Evolutionary conservation across 2,329 filamentous ascomycete species (phyloP).

Genomic region (Stenocarpella maydis): DNA sequence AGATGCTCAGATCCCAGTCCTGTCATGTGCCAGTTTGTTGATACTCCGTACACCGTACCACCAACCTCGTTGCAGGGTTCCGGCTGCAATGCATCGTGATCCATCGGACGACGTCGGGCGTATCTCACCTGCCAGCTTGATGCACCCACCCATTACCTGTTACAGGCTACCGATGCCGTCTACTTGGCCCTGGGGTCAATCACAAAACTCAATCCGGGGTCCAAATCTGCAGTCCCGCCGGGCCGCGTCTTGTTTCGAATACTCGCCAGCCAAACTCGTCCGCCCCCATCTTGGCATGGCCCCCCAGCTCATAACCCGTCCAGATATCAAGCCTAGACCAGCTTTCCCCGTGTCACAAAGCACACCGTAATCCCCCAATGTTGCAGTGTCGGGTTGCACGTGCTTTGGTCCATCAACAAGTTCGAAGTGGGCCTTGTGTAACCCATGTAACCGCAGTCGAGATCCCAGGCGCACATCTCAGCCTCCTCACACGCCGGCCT

Average conservation of each 20-base stretch:
- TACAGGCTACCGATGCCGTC: background rate
- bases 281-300: conserved; percentile 21
- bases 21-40: background rate
- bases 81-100: background rate
- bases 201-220: conserved; percentile 12
- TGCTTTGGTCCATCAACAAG: too few species aligned
- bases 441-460: too few species aligned
- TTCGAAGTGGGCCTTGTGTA: background rate
- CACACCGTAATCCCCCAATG: background rate
- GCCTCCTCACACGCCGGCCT: background rate
- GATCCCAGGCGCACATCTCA: background rate
- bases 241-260: conserved; percentile 6
- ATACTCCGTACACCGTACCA: too few species aligned
- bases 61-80: background rate
- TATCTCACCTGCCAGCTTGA: background rate
- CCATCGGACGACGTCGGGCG: background rate
- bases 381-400: background rate
- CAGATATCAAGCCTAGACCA: background rate
- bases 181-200: background rate
- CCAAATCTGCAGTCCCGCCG: conserved; percentile 1
- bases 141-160: too few species aligned
- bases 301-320: background rate
- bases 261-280: conserved; percentile 5
- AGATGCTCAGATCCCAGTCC: background rate
- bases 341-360: background rate